Evolutionary conservation across 2,329 filamentous ascomycete genomes (phyloP).

Genomic region (Xylaria sp.): DNA sequence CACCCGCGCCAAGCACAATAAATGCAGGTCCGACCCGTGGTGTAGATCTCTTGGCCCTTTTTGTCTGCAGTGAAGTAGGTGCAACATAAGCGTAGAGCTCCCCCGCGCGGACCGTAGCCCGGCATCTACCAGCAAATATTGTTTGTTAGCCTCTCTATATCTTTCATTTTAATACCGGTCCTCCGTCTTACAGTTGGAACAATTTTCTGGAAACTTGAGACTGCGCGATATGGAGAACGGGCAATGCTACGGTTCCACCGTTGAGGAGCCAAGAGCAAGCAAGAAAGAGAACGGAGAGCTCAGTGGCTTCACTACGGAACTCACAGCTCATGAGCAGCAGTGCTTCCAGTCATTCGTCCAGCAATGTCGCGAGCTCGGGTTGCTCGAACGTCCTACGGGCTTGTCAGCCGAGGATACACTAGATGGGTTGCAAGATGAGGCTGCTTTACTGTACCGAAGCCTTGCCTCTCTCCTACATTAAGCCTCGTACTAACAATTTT

Average conservation of each 20-base stretch:
- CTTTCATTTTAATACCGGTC: background rate
- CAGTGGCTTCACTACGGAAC: slow-evolving; percentile 3
- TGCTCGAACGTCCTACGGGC: slow-evolving; percentile 26
- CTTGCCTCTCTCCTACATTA: background rate
- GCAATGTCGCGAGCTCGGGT: slow-evolving; percentile 28
- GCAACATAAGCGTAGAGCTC: background rate
- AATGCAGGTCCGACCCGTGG: slow-evolving; percentile 9
- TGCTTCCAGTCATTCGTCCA: slow-evolving; percentile 23
- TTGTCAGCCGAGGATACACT: slow-evolving; percentile 27
- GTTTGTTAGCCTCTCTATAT: slow-evolving; percentile 6
- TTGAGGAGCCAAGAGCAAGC: slow-evolving; percentile 12
- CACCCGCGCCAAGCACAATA: slow-evolving; percentile 20
- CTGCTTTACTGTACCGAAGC: slow-evolving; percentile 24
- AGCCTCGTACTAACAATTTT: background rate
- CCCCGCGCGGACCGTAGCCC: slow-evolving; percentile 1
- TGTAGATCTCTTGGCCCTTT: slow-evolving; percentile 5
- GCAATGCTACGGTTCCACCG: slow-evolving; percentile 5
- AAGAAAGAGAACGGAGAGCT: slow-evolving; percentile 25
- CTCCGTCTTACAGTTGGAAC: slow-evolving; percentile 1
- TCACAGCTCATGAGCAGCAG: slow-evolving; percentile 19
- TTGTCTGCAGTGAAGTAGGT: background rate
- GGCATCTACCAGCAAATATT: background rate
- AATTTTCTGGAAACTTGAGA: background rate
- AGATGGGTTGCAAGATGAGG: slow-evolving; percentile 30
- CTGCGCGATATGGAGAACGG: slow-evolving; percentile 27